Evolutionary conservation across 257 asterid species (phyloP), one percentile per base, ranked within the genome.

Genomic region (Avicennia marina): DNA sequence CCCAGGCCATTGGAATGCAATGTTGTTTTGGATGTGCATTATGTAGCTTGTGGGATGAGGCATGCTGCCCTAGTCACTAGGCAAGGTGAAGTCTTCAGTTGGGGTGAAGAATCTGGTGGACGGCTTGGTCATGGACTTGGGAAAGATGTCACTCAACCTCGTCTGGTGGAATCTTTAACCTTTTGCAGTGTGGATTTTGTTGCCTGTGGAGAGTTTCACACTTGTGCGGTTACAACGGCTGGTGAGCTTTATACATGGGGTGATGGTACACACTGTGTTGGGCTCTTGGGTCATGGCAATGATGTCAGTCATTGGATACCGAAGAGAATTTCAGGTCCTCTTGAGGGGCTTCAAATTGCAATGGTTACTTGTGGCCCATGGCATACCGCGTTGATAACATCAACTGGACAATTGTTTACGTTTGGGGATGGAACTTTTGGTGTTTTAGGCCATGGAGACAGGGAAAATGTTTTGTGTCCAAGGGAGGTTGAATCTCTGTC

Each of bases 61-160:
- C 96, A 90, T 64, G 94, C 95, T 25, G 83, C 95, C 61, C 71
- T 90, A 34, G 96, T 87, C 61, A 87, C 94, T 34, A 76, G 96
- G 67, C 96, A 84, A 59, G 98, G 98, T 11, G 96, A 90, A 69
- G 74, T 87, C 39, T 90, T 90, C 72, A 87, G 86, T 17, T 90
- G 98, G 98, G 98, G 98, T 17, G 96, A 90, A 66, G 98, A 90
- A 72, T 84, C 96, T 3, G 98, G 98, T n/a, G 98, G 98, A 10
- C 72, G 96, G 50, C 98, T 90, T 17, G 98, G 98, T 51, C 97
- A 86, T 57, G 95, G 97, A 25, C 75, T 82, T 26, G 88, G 90
- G 31, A 81, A 80, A 60, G 95, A 90, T 31, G 79, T 82, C 13
- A 60, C 66, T 44, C 90, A 78, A 18, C 97, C 97, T 25, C 72